A percentile compares a stretch with the other conserved stretches of the same genome.
Evolutionary conservation across 148 eudicot species (phyloP).

Genomic region (Selenicereus undatus): DNA sequence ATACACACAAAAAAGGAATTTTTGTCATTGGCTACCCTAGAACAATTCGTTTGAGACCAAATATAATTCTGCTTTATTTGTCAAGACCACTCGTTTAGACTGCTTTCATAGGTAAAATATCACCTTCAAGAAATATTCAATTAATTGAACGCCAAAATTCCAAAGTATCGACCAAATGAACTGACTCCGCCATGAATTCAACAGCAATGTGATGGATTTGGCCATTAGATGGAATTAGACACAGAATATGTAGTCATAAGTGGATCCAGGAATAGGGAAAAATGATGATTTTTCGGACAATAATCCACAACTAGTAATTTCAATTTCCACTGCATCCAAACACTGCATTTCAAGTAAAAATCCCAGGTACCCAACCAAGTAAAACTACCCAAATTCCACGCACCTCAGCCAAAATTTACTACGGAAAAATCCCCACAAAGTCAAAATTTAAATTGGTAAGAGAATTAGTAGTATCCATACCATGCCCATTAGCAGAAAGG

Average conservation of each 20-base stretch:
- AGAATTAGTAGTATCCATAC: slow-evolving; percentile 21
- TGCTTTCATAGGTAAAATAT: neutral
- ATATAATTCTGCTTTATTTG: neutral
- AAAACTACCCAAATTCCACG: neutral
- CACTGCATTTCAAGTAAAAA: too few species aligned
- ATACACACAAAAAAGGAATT: too few species aligned
- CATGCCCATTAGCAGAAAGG: slow-evolving; percentile 20
- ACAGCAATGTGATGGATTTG: neutral
- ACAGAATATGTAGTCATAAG: neutral
- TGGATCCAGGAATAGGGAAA: neutral
- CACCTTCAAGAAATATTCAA: neutral
- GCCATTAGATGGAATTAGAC: neutral
- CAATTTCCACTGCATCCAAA: neutral
- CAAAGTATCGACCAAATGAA: neutral
- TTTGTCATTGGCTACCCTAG: neutral
- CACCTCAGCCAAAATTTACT: neutral
- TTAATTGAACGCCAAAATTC: neutral
- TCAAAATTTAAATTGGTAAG: neutral
- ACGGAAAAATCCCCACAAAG: neutral
- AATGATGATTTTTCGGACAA: neutral
- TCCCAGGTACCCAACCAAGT: neutral
- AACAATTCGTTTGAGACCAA: neutral
- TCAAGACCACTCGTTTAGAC: neutral
- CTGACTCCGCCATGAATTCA: neutral
- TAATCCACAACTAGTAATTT: neutral